Evolutionary conservation across 192 early-diverging fungal species (phyloP).

Genomic region (Linnemannia exigua): DNA sequence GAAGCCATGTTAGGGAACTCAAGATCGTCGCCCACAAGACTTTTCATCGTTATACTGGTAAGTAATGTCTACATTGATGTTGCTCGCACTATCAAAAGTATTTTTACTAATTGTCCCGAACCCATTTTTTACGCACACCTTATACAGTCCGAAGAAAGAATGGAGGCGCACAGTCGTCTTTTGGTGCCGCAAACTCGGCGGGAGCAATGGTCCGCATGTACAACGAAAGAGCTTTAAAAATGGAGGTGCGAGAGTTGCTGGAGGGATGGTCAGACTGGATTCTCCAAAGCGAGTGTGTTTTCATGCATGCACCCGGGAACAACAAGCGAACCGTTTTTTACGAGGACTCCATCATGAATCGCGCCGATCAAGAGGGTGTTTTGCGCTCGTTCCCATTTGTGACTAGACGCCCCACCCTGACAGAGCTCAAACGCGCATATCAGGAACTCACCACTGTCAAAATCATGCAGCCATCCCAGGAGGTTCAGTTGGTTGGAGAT

Average conservation of each 20-base stretch:
- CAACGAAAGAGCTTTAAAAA: constrained; percentile 84
- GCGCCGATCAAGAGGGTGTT: constrained; percentile 1
- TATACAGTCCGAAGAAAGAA: constrained; percentile 85
- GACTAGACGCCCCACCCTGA: constrained; percentile 59
- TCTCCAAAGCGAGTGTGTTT: constrained; percentile 68
- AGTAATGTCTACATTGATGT: not conserved
- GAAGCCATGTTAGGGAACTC: constrained; percentile 28
- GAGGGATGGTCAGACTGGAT: constrained; percentile 77
- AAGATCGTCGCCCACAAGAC: constrained; percentile 86
- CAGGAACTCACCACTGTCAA: constrained; percentile 71
- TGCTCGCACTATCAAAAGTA: not conserved
- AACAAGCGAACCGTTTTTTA: constrained; percentile 44
- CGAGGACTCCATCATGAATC: constrained; percentile 5
- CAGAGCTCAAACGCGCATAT: constrained; percentile 74
- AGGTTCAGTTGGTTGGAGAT: not conserved
- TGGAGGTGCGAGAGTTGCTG: constrained; percentile 83
- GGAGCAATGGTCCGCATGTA: constrained; percentile 88
- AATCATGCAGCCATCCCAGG: constrained; percentile 23
- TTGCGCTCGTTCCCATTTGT: constrained; percentile 36
- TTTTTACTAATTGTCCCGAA: not conserved
- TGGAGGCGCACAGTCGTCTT: constrained; percentile 87
- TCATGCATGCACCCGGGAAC: constrained; percentile 79
- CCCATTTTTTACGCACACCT: constrained; percentile 2
- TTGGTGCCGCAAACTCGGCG: constrained; percentile 75
- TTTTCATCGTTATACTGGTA: constrained; percentile 93